These are phyloP conservation scores for Monilinia fructicola DNA, from an alignment of 2,329 filamentous ascomycete genomes.

Conservation along the genomic window DNA sequence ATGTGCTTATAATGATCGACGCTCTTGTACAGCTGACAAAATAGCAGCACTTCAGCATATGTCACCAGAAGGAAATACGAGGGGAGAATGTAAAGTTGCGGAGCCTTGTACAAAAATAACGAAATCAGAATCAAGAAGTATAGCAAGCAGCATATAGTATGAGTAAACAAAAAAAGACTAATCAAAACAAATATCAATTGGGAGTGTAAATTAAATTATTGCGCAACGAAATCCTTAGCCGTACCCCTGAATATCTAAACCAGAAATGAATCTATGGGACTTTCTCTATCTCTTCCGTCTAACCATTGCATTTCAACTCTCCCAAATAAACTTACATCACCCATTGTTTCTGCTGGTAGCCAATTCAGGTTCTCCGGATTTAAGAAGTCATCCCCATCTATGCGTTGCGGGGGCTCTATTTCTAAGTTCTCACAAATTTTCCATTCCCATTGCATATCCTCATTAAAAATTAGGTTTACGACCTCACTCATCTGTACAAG, in stretches of 20 bases:
- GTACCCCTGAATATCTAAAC: neutral
- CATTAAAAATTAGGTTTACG: constrained; percentile 17
- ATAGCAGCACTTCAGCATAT: neutral
- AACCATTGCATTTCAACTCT: neutral
- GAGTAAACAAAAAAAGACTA: neutral
- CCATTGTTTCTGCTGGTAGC: neutral
- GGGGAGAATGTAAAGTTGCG: too few species aligned
- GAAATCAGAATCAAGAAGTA: neutral
- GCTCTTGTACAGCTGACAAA: neutral
- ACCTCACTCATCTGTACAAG: constrained; percentile 18
- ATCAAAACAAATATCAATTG: neutral
- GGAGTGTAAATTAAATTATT: neutral
- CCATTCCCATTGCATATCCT: constrained; percentile 26
- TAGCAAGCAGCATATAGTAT: neutral
- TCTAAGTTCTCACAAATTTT: neutral
- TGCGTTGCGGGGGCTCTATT: neutral
- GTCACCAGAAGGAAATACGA: neutral
- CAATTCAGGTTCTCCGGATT: neutral
- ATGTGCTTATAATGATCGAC: neutral
- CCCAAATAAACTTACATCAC: neutral
- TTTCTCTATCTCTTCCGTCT: neutral
- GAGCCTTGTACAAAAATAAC: neutral
- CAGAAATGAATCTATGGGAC: neutral
- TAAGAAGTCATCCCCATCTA: neutral
- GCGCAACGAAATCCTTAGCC: neutral